phyloP scores from a whole-genome alignment of 2,329 filamentous ascomycete genomes.

The Plenodomus lindquistii region DNA sequence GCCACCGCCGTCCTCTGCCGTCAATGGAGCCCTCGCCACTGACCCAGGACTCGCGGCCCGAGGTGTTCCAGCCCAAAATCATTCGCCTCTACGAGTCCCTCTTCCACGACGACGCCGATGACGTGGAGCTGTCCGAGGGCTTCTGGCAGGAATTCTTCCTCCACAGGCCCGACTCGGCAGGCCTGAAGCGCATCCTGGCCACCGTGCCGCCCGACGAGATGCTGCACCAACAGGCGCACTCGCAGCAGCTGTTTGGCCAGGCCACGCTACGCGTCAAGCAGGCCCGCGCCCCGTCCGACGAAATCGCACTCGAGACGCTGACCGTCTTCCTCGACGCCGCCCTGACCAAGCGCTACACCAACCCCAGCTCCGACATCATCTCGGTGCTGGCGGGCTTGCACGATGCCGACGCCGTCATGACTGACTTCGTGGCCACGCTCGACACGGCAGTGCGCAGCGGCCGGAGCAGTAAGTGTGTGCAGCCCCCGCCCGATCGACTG shows the following conservation, averaged over 20 bases:
- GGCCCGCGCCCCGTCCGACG: constrained; percentile 63
- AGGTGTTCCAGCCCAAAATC: constrained; percentile 92
- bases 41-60: constrained; percentile 86
- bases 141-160: constrained; percentile 98
- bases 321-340: constrained; percentile 83
- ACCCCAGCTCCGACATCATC: constrained; percentile 94
- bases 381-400: constrained; percentile 86
- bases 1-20: not conserved
- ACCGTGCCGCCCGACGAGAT: constrained; percentile 74
- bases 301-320: constrained; percentile 89
- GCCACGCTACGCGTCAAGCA: constrained; percentile 71
- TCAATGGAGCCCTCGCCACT: constrained; percentile 87
- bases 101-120: constrained; percentile 66
- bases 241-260: constrained; percentile 75
- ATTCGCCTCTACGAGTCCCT: constrained; percentile 84
- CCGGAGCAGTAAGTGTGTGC: constrained; percentile 61
- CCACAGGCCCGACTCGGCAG: constrained; percentile 73
- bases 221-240: constrained; percentile 73
- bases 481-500: not conserved
- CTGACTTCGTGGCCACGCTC: constrained; percentile 81
- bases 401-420: constrained; percentile 82
- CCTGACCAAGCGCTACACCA: constrained; percentile 87
- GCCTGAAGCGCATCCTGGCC: constrained; percentile 70
- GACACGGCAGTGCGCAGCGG: constrained; percentile 83
- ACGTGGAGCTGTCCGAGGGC: constrained; percentile 75